These are phyloP conservation scores for Jimgerdemannia flammicorona DNA, from an alignment of 192 early-diverging fungal genomes.

Conservation along the genomic window DNA sequence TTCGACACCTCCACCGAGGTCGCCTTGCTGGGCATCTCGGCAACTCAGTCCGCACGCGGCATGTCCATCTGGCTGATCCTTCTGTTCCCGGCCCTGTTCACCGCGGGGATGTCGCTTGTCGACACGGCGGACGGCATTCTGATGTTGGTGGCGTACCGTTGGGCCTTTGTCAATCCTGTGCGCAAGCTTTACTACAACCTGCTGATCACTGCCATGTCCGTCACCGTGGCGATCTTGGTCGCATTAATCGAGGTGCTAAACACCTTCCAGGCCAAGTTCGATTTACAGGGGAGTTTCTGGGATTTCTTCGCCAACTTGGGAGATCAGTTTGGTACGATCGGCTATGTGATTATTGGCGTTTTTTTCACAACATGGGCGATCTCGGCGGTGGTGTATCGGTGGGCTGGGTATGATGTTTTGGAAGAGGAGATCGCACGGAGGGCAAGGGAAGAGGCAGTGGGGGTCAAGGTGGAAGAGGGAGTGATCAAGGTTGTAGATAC, in stretches of 20 bases:
- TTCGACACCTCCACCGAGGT: slow-evolving; percentile 74
- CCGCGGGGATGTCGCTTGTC: slow-evolving; percentile 63
- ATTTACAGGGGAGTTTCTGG: slow-evolving; percentile 37
- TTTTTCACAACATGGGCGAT: slow-evolving; percentile 41
- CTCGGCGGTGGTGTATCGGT: slow-evolving; percentile 31
- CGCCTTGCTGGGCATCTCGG: slow-evolving; percentile 54
- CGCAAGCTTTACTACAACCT: slow-evolving; percentile 68
- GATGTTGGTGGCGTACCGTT: slow-evolving; percentile 61
- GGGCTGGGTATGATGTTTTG: too few relatives aligned
- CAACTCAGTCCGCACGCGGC: slow-evolving; percentile 38
- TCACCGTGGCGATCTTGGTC: slow-evolving; percentile 55
- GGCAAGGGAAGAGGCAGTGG: background rate
- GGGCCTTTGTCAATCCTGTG: slow-evolving; percentile 58
- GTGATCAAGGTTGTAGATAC: too few relatives aligned
- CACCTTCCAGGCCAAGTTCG: slow-evolving; percentile 41
- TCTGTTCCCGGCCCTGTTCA: slow-evolving; percentile 60
- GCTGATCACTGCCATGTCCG: slow-evolving; percentile 54
- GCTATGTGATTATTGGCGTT: slow-evolving; percentile 41
- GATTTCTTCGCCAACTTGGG: slow-evolving; percentile 33
- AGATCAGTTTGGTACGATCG: slow-evolving; percentile 48
- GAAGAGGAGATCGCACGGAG: too few relatives aligned
- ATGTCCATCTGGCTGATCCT: slow-evolving; percentile 50
- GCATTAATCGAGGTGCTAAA: slow-evolving; percentile 51
- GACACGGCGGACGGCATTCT: slow-evolving; percentile 68
- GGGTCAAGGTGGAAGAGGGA: background rate